A percentile compares a stretch with the other conserved stretches of the same genome.
Evolutionary conservation across 1,139 yeast genomes (phyloP).

Genomic region (Kurtzmaniella quercitrusa): DNA sequence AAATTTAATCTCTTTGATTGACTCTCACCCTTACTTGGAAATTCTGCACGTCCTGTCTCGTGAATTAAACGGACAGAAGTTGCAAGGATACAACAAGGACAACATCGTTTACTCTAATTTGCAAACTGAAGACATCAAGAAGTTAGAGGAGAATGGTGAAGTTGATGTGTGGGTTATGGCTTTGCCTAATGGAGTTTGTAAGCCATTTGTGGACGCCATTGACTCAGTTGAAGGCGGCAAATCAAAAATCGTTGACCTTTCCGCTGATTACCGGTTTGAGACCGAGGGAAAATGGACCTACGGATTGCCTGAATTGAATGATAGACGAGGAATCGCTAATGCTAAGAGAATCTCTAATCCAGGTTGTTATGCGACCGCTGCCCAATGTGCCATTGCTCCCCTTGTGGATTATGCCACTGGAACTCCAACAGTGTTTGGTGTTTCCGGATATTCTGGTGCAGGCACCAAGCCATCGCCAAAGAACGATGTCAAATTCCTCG

Average conservation of each 20-base stretch:
- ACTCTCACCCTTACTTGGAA: constrained; percentile 83
- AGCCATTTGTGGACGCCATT: constrained; percentile 94
- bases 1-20: constrained; percentile 81
- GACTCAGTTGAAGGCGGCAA: constrained; percentile 55
- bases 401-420: constrained; percentile 60
- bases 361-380: constrained; percentile 98
- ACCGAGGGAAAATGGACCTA: constrained; percentile 84
- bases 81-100: constrained; percentile 80
- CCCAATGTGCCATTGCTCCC: constrained; percentile 91
- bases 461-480: constrained; percentile 98
- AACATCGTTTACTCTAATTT: constrained; percentile 80
- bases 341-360: constrained; percentile 92
- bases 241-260: constrained; percentile 83
- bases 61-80: constrained; percentile 83
- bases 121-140: constrained; percentile 79
- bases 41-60: constrained; percentile 93
- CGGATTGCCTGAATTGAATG: constrained; percentile 82
- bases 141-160: constrained; percentile 68
- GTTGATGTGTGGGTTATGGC: constrained; percentile 99
- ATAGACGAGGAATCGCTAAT: constrained; percentile 60
- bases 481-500: constrained; percentile 72
- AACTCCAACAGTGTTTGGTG: constrained; percentile 85
- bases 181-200: constrained; percentile 95
- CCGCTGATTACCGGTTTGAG: constrained; percentile 96
- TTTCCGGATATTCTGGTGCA: constrained; percentile 98